These are phyloP conservation scores for Carpinus viminea DNA, from an alignment of 306 rosid genomes.

Conservation along the genomic window DNA sequence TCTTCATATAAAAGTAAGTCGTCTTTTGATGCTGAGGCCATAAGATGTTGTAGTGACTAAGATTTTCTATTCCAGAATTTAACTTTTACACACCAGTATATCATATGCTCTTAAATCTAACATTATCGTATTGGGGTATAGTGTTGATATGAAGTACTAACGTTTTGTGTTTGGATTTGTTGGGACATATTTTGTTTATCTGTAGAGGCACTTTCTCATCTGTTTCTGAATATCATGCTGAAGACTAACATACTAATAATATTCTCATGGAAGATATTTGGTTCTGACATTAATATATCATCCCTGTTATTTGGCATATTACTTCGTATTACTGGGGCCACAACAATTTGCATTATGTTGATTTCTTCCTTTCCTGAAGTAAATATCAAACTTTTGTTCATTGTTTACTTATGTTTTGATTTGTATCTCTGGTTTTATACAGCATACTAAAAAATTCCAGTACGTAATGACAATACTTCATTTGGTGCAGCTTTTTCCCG, in stretches of 20 bases:
- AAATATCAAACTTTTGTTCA: background rate
- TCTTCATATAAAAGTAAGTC: conserved; percentile 80
- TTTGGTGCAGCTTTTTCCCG: conserved; percentile 84
- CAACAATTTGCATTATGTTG: background rate
- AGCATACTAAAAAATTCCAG: conserved; percentile 5
- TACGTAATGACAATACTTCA: conserved; percentile 10
- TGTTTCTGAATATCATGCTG: background rate
- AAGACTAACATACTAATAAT: background rate
- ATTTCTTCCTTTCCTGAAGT: background rate
- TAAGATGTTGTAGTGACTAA: background rate
- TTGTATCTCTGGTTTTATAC: background rate
- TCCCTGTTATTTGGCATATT: background rate
- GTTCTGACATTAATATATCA: background rate
- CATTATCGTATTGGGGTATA: background rate
- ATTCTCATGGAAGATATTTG: background rate
- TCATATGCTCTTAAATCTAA: background rate
- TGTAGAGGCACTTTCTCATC: background rate
- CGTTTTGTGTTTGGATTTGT: background rate
- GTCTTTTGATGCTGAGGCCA: conserved; percentile 2
- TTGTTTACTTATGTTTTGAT: background rate
- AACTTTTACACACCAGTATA: background rate
- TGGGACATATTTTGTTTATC: background rate
- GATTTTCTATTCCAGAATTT: background rate
- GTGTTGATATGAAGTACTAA: background rate
- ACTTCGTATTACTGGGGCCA: background rate